Conservation (phyloP, 1,284 basidiomycete species). For the Heterobasidion irregulare region DNA sequence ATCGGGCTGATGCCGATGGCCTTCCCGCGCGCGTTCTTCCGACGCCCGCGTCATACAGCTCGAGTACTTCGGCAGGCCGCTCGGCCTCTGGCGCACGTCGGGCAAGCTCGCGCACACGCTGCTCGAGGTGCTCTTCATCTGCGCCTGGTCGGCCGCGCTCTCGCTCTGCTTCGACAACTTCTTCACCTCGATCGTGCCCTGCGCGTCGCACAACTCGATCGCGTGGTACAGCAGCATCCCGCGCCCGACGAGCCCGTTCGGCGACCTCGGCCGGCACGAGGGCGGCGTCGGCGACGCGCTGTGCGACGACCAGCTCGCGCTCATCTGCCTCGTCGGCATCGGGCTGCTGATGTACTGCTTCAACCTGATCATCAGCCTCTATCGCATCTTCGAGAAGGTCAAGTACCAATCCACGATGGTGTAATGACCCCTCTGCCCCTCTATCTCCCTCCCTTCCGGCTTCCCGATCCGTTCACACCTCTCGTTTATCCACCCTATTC, state of each 20-base stretch:
- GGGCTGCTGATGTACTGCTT: conserved; percentile 72
- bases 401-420: conserved; percentile 39
- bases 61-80: conserved; percentile 86
- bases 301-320: conserved; percentile 63
- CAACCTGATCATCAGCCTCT: conserved; percentile 80
- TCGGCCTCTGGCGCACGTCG: conserved; percentile 85
- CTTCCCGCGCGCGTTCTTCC: conserved; percentile 4
- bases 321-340: conserved; percentile 69
- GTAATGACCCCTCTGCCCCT: no score
- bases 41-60: conserved; percentile 33
- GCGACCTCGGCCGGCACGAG: conserved; percentile 29
- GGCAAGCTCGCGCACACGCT: conserved; percentile 75
- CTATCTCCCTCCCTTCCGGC: background rate
- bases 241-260: conserved; percentile 33
- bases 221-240: conserved; percentile 66
- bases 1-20: conserved; percentile 4
- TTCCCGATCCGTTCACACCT: background rate
- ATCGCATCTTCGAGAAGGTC: conserved; percentile 82
- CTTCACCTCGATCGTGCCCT: conserved; percentile 81
- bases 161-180: conserved; percentile 87
- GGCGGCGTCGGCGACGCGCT: conserved; percentile 45
- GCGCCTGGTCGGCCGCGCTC: conserved; percentile 86
- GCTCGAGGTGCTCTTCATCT: conserved; percentile 82
- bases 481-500: background rate
- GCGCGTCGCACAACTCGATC: conserved; percentile 46